Percentiles rank a stretch among this genome's conserved stretches.
These are phyloP conservation scores for Leptographium radiaticola DNA, from an alignment of 2,329 filamentous ascomycete species.

Conservation along the genomic window DNA sequence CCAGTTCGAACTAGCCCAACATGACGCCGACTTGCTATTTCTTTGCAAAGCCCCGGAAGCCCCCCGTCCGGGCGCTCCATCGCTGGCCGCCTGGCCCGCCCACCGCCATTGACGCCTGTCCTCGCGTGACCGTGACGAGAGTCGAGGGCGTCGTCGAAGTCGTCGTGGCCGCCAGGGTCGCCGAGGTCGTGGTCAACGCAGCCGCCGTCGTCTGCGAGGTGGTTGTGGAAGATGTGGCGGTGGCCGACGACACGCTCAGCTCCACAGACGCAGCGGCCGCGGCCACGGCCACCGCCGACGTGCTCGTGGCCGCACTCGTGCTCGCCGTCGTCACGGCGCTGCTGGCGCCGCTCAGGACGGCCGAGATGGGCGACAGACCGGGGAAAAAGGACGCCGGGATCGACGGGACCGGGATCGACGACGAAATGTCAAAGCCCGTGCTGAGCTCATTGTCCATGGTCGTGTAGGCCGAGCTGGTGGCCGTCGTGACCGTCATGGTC, in stretches of 20 bases:
- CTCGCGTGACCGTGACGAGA: background rate
- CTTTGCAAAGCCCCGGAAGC: no score
- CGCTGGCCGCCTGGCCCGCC: no score
- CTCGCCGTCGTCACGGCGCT: background rate
- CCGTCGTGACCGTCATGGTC: background rate
- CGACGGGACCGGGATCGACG: constrained; percentile 9
- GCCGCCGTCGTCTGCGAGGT: background rate
- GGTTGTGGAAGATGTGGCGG: background rate
- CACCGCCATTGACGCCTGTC: no score
- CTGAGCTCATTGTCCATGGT: constrained; percentile 10
- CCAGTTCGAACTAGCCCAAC: no score
- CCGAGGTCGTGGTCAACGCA: background rate
- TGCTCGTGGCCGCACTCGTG: background rate
- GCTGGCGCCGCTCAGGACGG: background rate
- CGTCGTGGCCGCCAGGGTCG: background rate
- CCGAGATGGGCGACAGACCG: background rate
- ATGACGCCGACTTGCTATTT: no score
- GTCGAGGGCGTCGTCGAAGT: background rate
- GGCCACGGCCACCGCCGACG: background rate
- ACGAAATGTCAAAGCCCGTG: constrained; percentile 6
- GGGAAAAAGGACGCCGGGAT: constrained; percentile 12
- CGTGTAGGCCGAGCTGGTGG: background rate
- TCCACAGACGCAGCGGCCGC: background rate
- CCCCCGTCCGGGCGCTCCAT: no score
- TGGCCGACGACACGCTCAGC: background rate